Percentiles rank a stretch among this genome's conserved stretches.
Conservation (phyloP, 352 stramenopile genomes). For the Pythium coloratum region DNA sequence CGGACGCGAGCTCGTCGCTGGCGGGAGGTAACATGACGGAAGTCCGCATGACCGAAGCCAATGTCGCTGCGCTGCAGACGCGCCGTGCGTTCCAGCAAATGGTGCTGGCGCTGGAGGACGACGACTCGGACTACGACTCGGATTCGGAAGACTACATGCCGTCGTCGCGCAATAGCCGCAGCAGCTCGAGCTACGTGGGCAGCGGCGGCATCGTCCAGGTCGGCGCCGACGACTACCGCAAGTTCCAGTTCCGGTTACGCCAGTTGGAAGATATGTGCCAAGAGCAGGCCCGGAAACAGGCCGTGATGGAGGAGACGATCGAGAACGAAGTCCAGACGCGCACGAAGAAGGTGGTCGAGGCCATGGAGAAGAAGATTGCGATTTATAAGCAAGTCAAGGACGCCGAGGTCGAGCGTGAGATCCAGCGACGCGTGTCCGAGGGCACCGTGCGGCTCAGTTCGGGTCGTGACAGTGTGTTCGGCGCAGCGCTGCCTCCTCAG, state of each 20-base stretch:
- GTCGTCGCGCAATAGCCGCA: conserved; percentile 3
- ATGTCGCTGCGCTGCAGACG: conserved; percentile 71
- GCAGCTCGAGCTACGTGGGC: conserved; percentile 20
- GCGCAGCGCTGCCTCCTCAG: conserved; percentile 26
- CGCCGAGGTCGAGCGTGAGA: conserved; percentile 74
- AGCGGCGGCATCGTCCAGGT: conserved; percentile 48
- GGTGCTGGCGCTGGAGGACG: conserved; percentile 79
- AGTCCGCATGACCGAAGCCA: conserved; percentile 57
- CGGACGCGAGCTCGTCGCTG: neutral
- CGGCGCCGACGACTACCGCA: conserved; percentile 72
- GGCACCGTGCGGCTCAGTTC: conserved; percentile 30
- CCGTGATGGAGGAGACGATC: conserved; percentile 75
- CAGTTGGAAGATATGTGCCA: conserved; percentile 74
- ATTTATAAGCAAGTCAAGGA: conserved; percentile 88
- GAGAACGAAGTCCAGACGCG: conserved; percentile 67
- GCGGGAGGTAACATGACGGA: conserved; percentile 18
- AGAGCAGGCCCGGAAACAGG: conserved; percentile 72
- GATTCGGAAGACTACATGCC: conserved; percentile 34
- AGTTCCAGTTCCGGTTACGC: conserved; percentile 81
- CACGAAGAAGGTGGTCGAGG: conserved; percentile 64
- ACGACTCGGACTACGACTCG: conserved; percentile 68
- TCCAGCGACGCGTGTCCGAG: conserved; percentile 69
- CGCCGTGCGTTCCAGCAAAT: conserved; percentile 83
- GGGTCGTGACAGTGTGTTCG: conserved; percentile 16
- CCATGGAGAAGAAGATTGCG: conserved; percentile 83